Evolutionary conservation across 2,329 filamentous ascomycete genomes (phyloP), one percentile per base, ranked within the genome.

Genomic region (Coniochaeta sp.): DNA sequence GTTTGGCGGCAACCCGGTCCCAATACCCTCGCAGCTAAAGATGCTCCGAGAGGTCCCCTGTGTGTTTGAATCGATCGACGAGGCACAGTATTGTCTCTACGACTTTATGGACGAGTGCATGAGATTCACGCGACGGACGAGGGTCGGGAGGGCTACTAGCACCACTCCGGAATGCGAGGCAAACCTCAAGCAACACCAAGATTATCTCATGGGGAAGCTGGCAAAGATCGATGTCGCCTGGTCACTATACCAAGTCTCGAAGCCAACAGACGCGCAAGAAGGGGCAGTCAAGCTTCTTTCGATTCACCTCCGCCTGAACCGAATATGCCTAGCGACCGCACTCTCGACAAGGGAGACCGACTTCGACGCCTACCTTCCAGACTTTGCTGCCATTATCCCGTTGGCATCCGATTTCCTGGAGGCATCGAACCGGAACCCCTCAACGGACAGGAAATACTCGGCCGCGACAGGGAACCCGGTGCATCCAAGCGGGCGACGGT

Each of bases 81-180:
- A 63, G 33, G 56, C 64, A 27, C 58, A 63, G 10, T 61, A 60
- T 49, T 56, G 58, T 9, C 57, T 75, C 8, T 71, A 71, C 38
- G 63, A 72, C 12, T 61, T 72, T 13, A 60, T 73, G 24, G 71
- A 75, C 48, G 65, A 72, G 16, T 65, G 58, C 0, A 56, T 75
- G 5, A 63, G 67, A 8, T 72, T 73, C 47, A 66, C 62, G 13
- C 60, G 61, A 4, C 57, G 57, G 46, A 63, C 63, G 0, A 56
- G 59, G 14, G 56, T 56, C 28, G 52, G 51, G 6, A 58, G 58
- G 3, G 61, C 63, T 6, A 68, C 64, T 51, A 60, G 62, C 1
- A 50, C 63, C 0, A 56, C 64, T 0, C 51, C 57, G 0, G 56
- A 62, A n/a, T 57, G 62, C 4, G 53, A 61, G 54, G 53, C 57